Base-by-base conservation (phyloP, 768 basidiomycete species). In the Lactifluus pinguis region DNA sequence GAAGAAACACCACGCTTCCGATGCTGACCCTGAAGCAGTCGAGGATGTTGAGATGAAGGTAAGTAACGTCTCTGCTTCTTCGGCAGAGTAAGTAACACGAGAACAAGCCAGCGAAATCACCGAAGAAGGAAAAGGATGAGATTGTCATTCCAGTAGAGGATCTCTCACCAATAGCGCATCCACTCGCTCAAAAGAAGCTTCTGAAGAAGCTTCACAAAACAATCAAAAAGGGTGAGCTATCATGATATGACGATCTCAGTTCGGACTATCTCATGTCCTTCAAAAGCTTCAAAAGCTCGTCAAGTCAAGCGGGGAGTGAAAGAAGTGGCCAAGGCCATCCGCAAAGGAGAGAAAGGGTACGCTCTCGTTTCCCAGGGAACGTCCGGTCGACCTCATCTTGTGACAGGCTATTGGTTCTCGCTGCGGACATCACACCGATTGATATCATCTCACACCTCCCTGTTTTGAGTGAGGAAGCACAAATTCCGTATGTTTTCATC, bases 401-500 rank as follows among this genome's bases (percentile, higher is more conserved):
- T 36, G 14, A 2, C 66, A 95, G 93, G 21, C 77, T 99, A 38
- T 82, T 99, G 34, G 76, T 99, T 59, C 84, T 99, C 61, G 97
- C 97, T 4, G 94, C 89, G 42, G 95, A 98, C 74, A 98, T 98
- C 72, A 95, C 91, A 62, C 97, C 97, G 11, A 88, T 98, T 69
- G 97, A 99, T 76, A 97, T 99, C 67, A 94, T 98, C 68, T 95
- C 95, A 38, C 97, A 98, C 76, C 79, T 99, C 53, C 97, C 97
- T 6, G 78, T 98, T 10, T 78, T 99, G 70, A 87, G 91, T 50
- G 97, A 99, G 76, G 97, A 99, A 72, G 88, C 92, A 10, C 79
- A 85, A 41, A 86, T 93, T 71, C 93, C 93, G 0, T 95, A 94
- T 69, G 80, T 94, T 52, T 95, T 92, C 70, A 89, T 95, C 14